Evolutionary conservation across 2,329 filamentous ascomycete genomes (phyloP), one percentile per base, ranked within the genome.

Genomic region (Eurotiales sp.): DNA sequence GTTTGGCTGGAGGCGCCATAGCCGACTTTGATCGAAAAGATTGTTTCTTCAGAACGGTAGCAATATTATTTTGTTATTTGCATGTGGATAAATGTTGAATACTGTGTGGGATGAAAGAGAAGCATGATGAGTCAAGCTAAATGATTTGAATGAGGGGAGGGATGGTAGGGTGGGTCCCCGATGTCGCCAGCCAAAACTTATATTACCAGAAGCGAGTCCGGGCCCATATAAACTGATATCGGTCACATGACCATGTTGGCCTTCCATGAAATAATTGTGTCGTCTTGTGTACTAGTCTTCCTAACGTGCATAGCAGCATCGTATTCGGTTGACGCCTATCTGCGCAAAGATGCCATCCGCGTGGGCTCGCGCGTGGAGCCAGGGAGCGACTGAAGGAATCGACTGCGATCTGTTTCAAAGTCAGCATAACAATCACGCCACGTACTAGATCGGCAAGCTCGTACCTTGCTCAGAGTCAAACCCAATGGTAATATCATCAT

Each of bases 401-500:
- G 67, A 37, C 58, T 57, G 32, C 70, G 67, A 46, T 71, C 71
- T 73, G 40, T 17, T n/a, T n/a, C n/a, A n/a, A n/a, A n/a, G n/a
- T n/a, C n/a, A n/a, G n/a, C n/a, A n/a, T n/a, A n/a, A n/a, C n/a
- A n/a, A n/a, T n/a, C n/a, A n/a, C n/a, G n/a, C n/a, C n/a, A n/a
- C n/a, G n/a, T n/a, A 27, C 25, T 27, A 27, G 25, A 27, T 10
- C 17, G 4, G 25, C 19, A n/a, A 19, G 15, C 10, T 77, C 86
- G 75, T 71, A 90, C 87, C 86, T 62, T 79, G 75, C 65, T 89
- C 86, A 41, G 78, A 85, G 57, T 95, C 90, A 75, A 96, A 96
- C 55, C 85, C 71, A 62, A 96, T 85, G 10, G 85, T 81, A 59
- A 96, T 89, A 72, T 96, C 91, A 67, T 96, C 91, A 70, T 96